Evolutionary conservation across 495 filamentous ascomycete genomes (phyloP), one percentile per base, ranked within the genome.

Genomic region (Oleoguttula mirabilis): DNA sequence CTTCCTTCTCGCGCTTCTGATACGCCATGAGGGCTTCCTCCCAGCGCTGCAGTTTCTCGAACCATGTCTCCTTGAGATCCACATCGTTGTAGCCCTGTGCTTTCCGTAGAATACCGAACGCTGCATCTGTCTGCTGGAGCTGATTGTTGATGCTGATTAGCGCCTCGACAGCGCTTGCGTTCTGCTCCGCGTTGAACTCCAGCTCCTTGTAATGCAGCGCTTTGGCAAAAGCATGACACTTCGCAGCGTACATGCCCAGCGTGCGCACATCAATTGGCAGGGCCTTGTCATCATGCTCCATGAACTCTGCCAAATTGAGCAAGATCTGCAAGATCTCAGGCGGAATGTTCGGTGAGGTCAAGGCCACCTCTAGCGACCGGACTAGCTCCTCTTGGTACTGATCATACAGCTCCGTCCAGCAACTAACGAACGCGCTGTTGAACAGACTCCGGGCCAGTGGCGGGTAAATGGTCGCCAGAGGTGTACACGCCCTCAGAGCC

Each of bases 211-310:
- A 99, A 50, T 99, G 90, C 15, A 99, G 71, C 8, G 90, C 90
- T 59, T 99, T 99, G 14, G 90, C 90, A 59, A 90, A 96, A 4
- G 90, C 90, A 62, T 99, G 90, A 40, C 92, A 96, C 54, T 88
- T 86, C 0, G 79, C 86, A 11, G 90, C 90, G 56, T 94, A 92
- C 52, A 84, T 81, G 15, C 92, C 90, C 24, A 96, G 66, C 1
- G 84, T 82, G 23, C 90, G 76, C 43, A 99, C 94, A 59, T 99
- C 92, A 50, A 99, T 95, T 12, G 90, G 90, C 17, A 99, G 71
- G 4, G 90, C 90, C 56, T 96, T 96, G 57, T 99, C 90, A 54
- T 96, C 90, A 54, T 99, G 90, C 55, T 99, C 90, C 90, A 99
- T 99, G 59, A 96, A 99, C 52, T 99, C 90, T 2, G 88, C 90